phyloP scores from a whole-genome alignment of 2,329 filamentous ascomycete genomes.

The Neopestalotiopsis sp. region DNA sequence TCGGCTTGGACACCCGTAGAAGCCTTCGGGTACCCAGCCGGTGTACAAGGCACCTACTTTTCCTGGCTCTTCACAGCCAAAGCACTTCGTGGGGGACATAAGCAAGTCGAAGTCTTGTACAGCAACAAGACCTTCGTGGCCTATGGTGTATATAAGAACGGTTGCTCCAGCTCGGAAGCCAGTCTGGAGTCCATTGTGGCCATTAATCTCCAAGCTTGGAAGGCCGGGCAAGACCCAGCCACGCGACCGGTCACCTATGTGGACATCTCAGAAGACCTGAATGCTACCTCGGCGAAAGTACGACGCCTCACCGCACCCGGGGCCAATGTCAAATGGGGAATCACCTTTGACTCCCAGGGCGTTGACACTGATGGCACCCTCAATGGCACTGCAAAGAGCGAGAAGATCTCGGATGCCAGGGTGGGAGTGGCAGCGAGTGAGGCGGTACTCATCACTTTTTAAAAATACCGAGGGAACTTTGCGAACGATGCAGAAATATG shows the following conservation, averaged over 20 bases:
- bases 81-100: constrained; percentile 26
- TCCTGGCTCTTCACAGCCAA: constrained; percentile 25
- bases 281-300: neutral
- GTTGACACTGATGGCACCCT: constrained; percentile 1
- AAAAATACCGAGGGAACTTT: neutral
- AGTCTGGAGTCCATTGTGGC: constrained; percentile 20
- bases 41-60: constrained; percentile 27
- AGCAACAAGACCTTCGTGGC: constrained; percentile 23
- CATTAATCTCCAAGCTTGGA: constrained; percentile 26
- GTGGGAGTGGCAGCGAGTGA: constrained; percentile 2
- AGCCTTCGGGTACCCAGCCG: constrained; percentile 20
- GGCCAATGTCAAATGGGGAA: neutral
- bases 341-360: constrained; percentile 7
- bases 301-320: constrained; percentile 4
- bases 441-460: constrained; percentile 5
- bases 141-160: constrained; percentile 27
- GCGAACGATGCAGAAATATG: neutral
- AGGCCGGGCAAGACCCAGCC: constrained; percentile 20
- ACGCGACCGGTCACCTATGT: neutral
- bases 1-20: constrained; percentile 29
- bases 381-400: neutral
- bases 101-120: constrained; percentile 23
- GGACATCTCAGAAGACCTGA: neutral
- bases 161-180: neutral
- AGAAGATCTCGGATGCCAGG: neutral